Conservation (phyloP, 768 basidiomycete species). For the Boletus sp. region DNA sequence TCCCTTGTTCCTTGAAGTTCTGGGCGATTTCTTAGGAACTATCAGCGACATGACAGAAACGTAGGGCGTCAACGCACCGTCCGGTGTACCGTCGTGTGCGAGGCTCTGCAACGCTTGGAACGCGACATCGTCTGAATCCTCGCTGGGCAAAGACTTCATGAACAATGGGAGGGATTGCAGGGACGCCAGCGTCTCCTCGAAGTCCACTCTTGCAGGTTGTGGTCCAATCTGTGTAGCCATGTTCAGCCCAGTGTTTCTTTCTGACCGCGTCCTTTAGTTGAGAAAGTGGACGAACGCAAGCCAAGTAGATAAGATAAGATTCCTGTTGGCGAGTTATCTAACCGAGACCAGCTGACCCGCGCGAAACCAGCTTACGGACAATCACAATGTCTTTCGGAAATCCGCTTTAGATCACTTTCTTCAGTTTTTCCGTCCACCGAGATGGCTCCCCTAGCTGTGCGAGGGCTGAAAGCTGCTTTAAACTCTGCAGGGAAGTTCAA, state of each 20-base stretch:
- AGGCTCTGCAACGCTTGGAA: conserved; percentile 85
- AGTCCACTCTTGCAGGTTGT: conserved; percentile 17
- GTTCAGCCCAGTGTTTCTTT: neutral
- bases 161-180: conserved; percentile 82
- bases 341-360: neutral
- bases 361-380: neutral
- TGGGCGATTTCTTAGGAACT: conserved; percentile 69
- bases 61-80: conserved; percentile 61
- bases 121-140: conserved; percentile 57
- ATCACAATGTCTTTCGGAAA: neutral
- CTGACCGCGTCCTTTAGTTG: neutral
- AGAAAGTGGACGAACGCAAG: neutral
- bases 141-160: conserved; percentile 83
- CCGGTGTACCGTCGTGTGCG: conserved; percentile 85
- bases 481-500: conserved; percentile 58
- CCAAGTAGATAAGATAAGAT: conserved; percentile 22
- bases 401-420: neutral
- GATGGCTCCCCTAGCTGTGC: conserved; percentile 37
- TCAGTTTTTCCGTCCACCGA: neutral
- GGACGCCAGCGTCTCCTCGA: conserved; percentile 39
- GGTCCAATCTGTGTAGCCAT: conserved; percentile 28
- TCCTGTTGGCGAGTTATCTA: conserved; percentile 2
- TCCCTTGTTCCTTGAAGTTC: conserved; percentile 95
- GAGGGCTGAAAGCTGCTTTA: conserved; percentile 57
- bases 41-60: neutral